Base-by-base conservation (phyloP, 331 rosid species). In the Arachis monticola region DNA sequence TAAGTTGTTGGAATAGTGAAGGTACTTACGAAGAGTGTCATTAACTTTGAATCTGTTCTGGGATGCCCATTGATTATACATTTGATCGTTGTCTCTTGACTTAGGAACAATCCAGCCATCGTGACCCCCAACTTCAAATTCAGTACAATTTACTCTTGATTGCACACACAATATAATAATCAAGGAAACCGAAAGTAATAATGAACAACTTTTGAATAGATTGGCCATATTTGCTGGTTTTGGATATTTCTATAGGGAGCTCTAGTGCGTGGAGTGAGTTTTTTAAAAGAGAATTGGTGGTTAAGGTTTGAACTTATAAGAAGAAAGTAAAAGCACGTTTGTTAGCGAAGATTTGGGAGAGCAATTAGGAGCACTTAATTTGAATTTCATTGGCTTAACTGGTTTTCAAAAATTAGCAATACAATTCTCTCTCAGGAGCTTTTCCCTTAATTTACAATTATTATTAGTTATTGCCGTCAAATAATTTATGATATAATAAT, bases 61-160 rank as follows among this genome's bases (percentile, higher is more conserved):
- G 7, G 97, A 88, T 1, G 97, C 99, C 99, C 99, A 94, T 2
- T 85, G 73, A 67, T 88, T 87, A 80, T 84, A 94, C 51, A 64
- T 44, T 5, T 82, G 73, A 22, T 52, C 50, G 7, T 74, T 69
- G 4, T 83, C 77, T 45, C 71, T 84, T 10, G 89, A 75, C 10
- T 66, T 81, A 2, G 97, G 97, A 42, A 85, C 72, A 60, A 60
- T 67, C 99, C 99, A 94, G 38, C 96, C 96, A 66, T 14, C 58
- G 0, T 48, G 12, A 6, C 78, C 96, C 1, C 93, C 97, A 57
- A 94, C 97, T 66, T 81, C 72, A 64, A 89, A 90, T 38, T 90
- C 83, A 14, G 69, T 45, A 32, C 84, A 67, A 38, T 57, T 83
- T 6, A 74, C 85, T 48, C 1, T 8, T 38, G 0, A 0, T 77